phyloP scores from a whole-genome alignment of 148 eudicot species.

The Cornus florida region DNA sequence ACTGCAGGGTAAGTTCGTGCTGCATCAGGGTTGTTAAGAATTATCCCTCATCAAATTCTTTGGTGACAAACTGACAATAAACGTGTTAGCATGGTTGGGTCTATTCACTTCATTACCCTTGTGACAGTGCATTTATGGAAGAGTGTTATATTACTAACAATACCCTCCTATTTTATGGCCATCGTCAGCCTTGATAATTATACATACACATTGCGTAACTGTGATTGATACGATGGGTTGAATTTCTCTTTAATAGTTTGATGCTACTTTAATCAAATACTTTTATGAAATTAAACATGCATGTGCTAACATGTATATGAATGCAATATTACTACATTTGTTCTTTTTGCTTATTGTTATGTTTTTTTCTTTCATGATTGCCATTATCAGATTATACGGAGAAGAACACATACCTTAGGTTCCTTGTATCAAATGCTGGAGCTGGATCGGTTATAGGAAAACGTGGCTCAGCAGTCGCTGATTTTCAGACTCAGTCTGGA shows the following conservation, averaged over 20 bases:
- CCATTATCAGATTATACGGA: constrained; percentile 42
- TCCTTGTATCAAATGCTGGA: constrained; percentile 94
- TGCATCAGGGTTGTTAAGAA: neutral
- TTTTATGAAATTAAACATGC: neutral
- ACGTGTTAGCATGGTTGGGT: neutral
- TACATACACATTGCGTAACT: neutral
- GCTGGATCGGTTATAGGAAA: constrained; percentile 98
- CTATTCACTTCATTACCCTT: neutral
- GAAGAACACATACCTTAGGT: constrained; percentile 64
- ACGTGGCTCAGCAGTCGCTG: constrained; percentile 87
- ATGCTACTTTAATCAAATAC: too few relatives aligned
- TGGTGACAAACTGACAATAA: neutral
- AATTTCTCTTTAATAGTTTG: neutral
- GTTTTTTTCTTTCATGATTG: neutral
- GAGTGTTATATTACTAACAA: neutral
- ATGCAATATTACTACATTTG: neutral
- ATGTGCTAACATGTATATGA: neutral
- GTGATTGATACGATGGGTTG: neutral
- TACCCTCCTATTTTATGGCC: neutral
- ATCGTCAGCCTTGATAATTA: too few relatives aligned
- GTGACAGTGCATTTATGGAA: neutral
- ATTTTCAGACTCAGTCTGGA: constrained; percentile 88
- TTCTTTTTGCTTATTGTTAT: neutral
- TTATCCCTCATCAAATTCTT: neutral
- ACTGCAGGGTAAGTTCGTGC: neutral